phyloP scores from a whole-genome alignment of 257 asterid genomes.

The Eucommia ulmoides region DNA sequence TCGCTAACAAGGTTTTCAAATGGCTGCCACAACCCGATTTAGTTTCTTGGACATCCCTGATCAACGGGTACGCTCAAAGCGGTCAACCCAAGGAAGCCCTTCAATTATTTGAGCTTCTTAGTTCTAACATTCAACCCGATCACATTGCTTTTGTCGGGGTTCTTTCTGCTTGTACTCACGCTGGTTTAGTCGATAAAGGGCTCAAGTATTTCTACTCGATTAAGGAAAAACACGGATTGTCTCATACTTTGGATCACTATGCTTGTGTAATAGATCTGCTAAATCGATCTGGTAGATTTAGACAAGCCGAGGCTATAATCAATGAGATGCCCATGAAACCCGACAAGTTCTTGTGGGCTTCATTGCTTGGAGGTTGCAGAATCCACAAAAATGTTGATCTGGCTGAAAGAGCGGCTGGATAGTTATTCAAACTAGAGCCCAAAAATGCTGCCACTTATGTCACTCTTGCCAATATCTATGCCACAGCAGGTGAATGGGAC shows the following conservation, averaged over 20 bases:
- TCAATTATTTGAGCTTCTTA: slow-evolving; percentile 25
- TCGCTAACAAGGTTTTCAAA: slow-evolving; percentile 32
- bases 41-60: slow-evolving; percentile 35
- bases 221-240: slow-evolving; percentile 20
- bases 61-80: slow-evolving; percentile 33
- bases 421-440: slow-evolving; percentile 17
- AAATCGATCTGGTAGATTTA: slow-evolving; percentile 35
- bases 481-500: slow-evolving; percentile 35
- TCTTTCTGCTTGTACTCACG: no score
- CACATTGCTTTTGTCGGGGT: slow-evolving; percentile 40
- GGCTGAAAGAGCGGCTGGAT: slow-evolving; percentile 26
- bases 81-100: slow-evolving; percentile 36
- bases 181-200: slow-evolving; percentile 42
- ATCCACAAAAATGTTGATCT: slow-evolving; percentile 29
- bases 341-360: slow-evolving; percentile 34
- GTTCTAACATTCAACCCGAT: slow-evolving; percentile 21
- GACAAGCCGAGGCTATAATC: slow-evolving; percentile 33
- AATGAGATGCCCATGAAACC: slow-evolving; percentile 14
- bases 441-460: slow-evolving; percentile 38
- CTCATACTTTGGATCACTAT: slow-evolving; percentile 41
- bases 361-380: slow-evolving; percentile 38
- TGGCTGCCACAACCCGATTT: slow-evolving; percentile 30
- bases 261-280: slow-evolving; percentile 57
- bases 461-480: slow-evolving; percentile 41
- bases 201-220: slow-evolving; percentile 23